Evolutionary conservation across 306 rosid species (phyloP).

Genomic region (Arachis stenosperma): DNA sequence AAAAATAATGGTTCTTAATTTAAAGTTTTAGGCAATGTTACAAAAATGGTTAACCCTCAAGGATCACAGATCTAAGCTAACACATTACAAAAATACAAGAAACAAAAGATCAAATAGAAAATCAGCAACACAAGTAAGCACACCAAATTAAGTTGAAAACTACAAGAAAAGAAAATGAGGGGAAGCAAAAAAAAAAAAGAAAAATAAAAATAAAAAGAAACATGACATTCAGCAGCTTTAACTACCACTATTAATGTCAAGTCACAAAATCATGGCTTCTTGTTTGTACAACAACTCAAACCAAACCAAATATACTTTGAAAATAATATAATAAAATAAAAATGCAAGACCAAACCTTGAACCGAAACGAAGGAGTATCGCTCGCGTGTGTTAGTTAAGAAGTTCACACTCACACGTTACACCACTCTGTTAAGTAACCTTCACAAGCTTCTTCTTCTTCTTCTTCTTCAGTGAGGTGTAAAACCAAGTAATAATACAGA

Average conservation of each 20-base stretch:
- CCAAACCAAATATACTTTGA: constrained; percentile 40
- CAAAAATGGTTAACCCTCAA: constrained; percentile 25
- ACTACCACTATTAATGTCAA: constrained; percentile 36
- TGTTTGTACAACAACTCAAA: constrained; percentile 55
- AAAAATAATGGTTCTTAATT: constrained; percentile 21
- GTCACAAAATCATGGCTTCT: constrained; percentile 31
- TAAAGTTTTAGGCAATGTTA: background rate
- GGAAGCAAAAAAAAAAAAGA: background rate
- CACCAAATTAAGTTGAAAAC: constrained; percentile 20
- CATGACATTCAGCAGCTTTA: constrained; percentile 47
- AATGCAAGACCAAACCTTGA: constrained; percentile 31
- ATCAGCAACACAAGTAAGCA: constrained; percentile 47
- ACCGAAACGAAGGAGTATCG: constrained; percentile 40
- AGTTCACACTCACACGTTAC: constrained; percentile 6
- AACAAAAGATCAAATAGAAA: constrained; percentile 14
- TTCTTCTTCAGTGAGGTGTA: too few species aligned
- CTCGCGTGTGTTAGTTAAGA: background rate
- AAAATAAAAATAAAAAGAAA: background rate
- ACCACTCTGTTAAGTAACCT: constrained; percentile 7
- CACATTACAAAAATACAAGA: constrained; percentile 19
- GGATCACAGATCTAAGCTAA: constrained; percentile 40
- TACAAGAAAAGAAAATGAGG: constrained; percentile 11
- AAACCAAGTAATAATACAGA: too few species aligned
- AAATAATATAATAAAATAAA: constrained; percentile 39
- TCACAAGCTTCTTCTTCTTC: constrained; percentile 15